Conservation (phyloP, 495 filamentous ascomycete genomes). For the Apodospora peruviana region DNA sequence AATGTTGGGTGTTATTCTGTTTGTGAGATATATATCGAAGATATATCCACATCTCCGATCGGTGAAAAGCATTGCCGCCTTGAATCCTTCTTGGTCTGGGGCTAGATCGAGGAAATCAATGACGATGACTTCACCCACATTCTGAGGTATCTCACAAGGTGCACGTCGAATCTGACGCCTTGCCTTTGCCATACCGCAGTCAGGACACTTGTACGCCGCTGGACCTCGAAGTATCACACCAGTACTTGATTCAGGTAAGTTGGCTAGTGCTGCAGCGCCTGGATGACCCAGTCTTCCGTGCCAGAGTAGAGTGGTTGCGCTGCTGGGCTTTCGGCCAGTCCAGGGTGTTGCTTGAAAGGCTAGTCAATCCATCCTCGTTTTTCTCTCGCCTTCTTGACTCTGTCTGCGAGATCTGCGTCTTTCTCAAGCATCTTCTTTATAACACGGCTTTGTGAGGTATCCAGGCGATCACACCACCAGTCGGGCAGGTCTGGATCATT, state of each 20-base stretch:
- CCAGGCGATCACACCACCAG: too few species aligned
- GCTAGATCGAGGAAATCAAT: conserved; percentile 1
- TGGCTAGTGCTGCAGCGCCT: not conserved
- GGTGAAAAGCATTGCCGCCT: not conserved
- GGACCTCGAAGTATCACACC: not conserved
- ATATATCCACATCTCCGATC: not conserved
- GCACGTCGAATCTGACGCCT: not conserved
- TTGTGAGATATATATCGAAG: not conserved
- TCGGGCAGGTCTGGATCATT: too few species aligned
- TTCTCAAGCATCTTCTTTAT: too few species aligned
- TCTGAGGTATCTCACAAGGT: not conserved
- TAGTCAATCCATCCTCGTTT: too few species aligned
- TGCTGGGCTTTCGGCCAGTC: not conserved
- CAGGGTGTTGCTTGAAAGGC: not conserved
- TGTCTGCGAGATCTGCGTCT: too few species aligned
- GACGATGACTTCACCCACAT: not conserved
- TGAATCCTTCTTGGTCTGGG: not conserved
- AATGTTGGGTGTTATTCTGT: not conserved
- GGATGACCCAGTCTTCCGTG: not conserved
- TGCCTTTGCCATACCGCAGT: not conserved
- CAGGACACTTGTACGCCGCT: not conserved
- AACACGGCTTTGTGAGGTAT: too few species aligned
- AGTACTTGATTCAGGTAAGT: not conserved
- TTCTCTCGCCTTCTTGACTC: too few species aligned
- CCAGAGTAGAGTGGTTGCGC: not conserved